Evolutionary conservation across 2,329 filamentous ascomycete genomes (phyloP).

Genomic region (Dothiorella sarmentorum): DNA sequence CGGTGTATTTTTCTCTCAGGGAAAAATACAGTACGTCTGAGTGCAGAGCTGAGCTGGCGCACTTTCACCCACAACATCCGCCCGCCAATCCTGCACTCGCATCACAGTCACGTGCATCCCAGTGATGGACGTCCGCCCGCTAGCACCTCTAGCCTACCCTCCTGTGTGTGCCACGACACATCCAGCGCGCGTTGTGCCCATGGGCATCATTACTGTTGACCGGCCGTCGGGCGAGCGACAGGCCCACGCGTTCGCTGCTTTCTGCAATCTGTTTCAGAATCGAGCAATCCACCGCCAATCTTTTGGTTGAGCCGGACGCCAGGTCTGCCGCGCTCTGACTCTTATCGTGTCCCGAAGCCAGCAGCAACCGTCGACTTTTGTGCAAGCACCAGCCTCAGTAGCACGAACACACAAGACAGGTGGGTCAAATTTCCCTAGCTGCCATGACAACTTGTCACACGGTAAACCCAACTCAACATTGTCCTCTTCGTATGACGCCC

Average conservation of each 20-base stretch:
- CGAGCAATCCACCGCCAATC: background rate
- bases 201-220: conserved; percentile 4
- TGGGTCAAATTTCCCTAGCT: background rate
- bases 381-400: background rate
- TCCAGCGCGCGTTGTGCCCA: conserved; percentile 3
- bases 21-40: no score
- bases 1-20: no score
- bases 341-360: background rate
- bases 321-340: background rate
- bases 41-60: background rate
- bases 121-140: background rate
- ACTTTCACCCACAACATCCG: background rate
- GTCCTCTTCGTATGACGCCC: background rate
- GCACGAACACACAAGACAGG: background rate
- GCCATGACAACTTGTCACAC: background rate
- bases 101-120: background rate
- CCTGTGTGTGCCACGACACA: background rate
- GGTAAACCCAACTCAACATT: background rate
- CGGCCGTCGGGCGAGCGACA: no score
- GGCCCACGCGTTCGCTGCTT: background rate
- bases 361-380: no score
- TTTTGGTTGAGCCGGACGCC: background rate
- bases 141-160: background rate
- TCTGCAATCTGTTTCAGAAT: conserved; percentile 1
- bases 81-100: background rate